These are phyloP conservation scores for Ailanthus altissimus DNA, from an alignment of 345 rosid species.

Conservation along the genomic window DNA sequence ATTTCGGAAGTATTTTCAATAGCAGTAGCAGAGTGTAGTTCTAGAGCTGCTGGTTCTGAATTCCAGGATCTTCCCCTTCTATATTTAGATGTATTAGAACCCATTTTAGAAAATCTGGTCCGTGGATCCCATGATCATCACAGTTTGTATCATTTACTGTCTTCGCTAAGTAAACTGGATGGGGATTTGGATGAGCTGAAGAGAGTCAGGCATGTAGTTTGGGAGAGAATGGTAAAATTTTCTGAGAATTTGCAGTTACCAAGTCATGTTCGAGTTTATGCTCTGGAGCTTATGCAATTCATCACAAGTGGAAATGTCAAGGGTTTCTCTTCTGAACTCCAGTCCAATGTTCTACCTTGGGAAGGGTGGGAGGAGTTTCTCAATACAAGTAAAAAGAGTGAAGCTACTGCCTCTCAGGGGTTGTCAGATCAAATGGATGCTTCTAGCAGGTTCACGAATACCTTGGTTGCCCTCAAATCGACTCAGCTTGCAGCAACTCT, in stretches of 20 bases:
- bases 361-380: constrained; percentile 74
- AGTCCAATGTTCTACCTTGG: constrained; percentile 68
- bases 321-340: constrained; percentile 58
- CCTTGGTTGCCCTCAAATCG: constrained; percentile 89
- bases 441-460: constrained; percentile 67
- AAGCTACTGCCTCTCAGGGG: constrained; percentile 32
- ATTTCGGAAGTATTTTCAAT: constrained; percentile 67
- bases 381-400: constrained; percentile 46
- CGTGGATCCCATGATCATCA: constrained; percentile 48
- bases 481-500: constrained; percentile 69
- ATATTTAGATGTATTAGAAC: constrained; percentile 60
- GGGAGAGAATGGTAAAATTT: constrained; percentile 70
- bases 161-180: constrained; percentile 79
- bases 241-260: constrained; percentile 79
- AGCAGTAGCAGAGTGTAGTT: constrained; percentile 36
- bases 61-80: constrained; percentile 58
- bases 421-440: constrained; percentile 51
- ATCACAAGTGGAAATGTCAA: constrained; percentile 58
- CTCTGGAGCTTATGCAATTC: constrained; percentile 85
- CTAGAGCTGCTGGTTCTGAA: constrained; percentile 28
- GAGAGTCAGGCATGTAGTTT: constrained; percentile 66
- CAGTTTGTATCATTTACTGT: constrained; percentile 58
- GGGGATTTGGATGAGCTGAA: constrained; percentile 65
- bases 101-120: constrained; percentile 57
- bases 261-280: constrained; percentile 70